Base-by-base conservation (phyloP, 148 eudicot species). In the Arctostaphylos glauca region DNA sequence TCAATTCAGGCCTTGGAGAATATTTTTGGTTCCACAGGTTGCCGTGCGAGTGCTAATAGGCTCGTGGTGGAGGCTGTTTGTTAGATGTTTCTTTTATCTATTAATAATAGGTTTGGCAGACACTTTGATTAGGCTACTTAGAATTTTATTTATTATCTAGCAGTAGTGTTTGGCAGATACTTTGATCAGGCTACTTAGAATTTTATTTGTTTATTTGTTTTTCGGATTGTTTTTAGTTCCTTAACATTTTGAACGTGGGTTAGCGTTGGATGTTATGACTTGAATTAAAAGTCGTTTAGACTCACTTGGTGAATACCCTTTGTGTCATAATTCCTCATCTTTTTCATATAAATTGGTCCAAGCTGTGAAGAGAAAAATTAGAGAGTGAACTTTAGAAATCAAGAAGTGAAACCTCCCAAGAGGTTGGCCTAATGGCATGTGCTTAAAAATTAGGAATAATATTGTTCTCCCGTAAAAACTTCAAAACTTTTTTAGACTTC, bases 11-110 rank as follows among this genome's bases (percentile, higher is more conserved):
- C 87, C 9, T 75, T 85, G 3, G 90, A 89, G 21, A 59, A 74
- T 6, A 81, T 74, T 4, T 89, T 91, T 64, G 94, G 94, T 21
- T 18, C 80, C 2, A 78, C 80, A 6, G 73, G 44, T n/a, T 88
- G 90, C 38, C 79, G 15, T 7, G 81, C 49, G 0, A 60, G 56
- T 21, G 19, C 78, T 13, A 88, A 84, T 85, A 91, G 85, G 78
- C 86, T 91, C 21, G 86, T 88, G 0, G 90, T 90, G 49, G 90
- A 91, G 84, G 87, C 91, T 4, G 72, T 77, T 60, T 91, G 94
- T 53, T 84, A 70, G 76, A 15, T 85, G 78, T 50, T 50, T 50
- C 8, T 50, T 50, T 50, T 50, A 31, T 31, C 38, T 31, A 31
- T 31, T 64, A 21, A 15, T 60, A 62, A 31, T 21, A 1, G 38